phyloP scores from a whole-genome alignment of 257 asterid genomes.

The Nicotiana benthamiana region DNA sequence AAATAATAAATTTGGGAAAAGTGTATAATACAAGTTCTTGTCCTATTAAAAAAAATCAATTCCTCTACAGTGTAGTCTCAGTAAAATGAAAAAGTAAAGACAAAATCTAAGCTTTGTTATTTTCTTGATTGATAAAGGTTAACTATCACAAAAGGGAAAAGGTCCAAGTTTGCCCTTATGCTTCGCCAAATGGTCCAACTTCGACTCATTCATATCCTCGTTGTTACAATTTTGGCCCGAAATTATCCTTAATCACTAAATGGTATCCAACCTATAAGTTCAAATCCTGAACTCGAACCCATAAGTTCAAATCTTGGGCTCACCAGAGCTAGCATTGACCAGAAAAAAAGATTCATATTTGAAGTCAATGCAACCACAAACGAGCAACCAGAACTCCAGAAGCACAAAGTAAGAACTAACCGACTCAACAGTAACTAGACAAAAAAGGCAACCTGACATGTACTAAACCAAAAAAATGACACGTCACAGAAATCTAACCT shows the following conservation, averaged over 20 bases:
- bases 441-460: neutral
- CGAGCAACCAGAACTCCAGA: neutral
- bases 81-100: neutral
- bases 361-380: neutral
- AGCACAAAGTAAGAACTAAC: neutral
- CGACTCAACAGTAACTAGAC: too few relatives aligned
- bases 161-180: too few relatives aligned
- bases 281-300: too few relatives aligned
- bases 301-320: too few relatives aligned
- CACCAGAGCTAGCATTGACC: neutral
- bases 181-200: too few relatives aligned
- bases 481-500: constrained; percentile 24
- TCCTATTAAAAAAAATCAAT: neutral
- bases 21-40: neutral
- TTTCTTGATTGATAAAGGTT: neutral
- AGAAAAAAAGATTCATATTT: neutral
- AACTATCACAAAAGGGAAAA: too few relatives aligned
- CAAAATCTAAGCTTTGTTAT: neutral
- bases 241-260: too few relatives aligned
- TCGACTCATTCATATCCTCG: too few relatives aligned
- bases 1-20: neutral
- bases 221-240: too few relatives aligned
- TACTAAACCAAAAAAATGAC: neutral
- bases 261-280: too few relatives aligned
- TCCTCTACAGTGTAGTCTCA: neutral